Evolutionary conservation across 495 filamentous ascomycete species (phyloP).

Genomic region (Aspergillus cavernicola): DNA sequence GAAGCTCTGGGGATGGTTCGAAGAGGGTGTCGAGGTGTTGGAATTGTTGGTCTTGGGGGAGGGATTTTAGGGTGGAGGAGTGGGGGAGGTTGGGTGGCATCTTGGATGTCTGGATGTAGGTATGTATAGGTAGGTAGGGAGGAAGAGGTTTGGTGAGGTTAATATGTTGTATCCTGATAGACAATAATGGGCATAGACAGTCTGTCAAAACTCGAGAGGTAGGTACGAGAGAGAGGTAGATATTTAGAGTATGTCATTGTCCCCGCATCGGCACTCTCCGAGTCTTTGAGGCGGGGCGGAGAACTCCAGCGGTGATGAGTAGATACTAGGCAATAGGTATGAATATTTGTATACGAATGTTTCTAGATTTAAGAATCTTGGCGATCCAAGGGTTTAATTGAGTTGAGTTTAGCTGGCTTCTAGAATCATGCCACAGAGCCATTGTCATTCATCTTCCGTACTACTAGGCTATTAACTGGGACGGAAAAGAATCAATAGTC

Average conservation of each 20-base stretch:
- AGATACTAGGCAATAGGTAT: too few relatives aligned
- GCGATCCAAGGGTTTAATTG: not conserved
- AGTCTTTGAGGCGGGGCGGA: conserved; percentile 22
- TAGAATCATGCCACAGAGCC: not conserved
- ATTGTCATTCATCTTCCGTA: not conserved
- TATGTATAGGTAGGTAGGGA: too few relatives aligned
- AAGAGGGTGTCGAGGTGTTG: conserved; percentile 78
- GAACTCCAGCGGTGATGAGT: conserved; percentile 11
- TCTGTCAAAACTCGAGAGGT: too few relatives aligned
- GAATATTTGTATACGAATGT: too few relatives aligned
- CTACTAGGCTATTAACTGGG: too few relatives aligned
- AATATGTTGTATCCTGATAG: too few relatives aligned
- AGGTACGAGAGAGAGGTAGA: too few relatives aligned
- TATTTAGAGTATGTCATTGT: not conserved
- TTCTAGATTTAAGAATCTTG: not conserved
- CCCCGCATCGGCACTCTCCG: conserved; percentile 35
- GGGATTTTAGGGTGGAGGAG: conserved; percentile 46
- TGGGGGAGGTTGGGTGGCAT: conserved; percentile 43
- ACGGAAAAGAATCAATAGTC: not conserved
- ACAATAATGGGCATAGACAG: too few relatives aligned
- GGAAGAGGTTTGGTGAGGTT: too few relatives aligned
- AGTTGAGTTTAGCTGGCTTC: not conserved
- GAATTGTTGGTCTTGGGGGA: conserved; percentile 54
- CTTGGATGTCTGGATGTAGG: too few relatives aligned
- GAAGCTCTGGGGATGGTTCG: conserved; percentile 75